phyloP scores from a whole-genome alignment of 352 stramenopile species.

The Globisporangium iwayamae region DNA sequence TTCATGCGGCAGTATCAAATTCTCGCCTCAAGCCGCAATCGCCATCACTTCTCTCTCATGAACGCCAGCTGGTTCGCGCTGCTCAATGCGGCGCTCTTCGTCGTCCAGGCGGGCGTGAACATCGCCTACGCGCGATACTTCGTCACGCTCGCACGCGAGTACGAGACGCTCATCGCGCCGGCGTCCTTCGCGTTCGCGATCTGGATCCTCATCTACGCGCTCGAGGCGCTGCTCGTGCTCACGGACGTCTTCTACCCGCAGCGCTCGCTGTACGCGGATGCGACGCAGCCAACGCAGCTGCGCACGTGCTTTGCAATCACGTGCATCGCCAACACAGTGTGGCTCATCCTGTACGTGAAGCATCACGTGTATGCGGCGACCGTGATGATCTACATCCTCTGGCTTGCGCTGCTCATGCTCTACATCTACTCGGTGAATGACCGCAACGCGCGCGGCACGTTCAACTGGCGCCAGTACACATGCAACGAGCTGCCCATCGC shows the following conservation, averaged over 20 bases:
- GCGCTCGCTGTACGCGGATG: constrained; percentile 68
- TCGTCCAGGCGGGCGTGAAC: constrained; percentile 61
- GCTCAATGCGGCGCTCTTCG: constrained; percentile 56
- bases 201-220: constrained; percentile 67
- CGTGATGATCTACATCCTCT: constrained; percentile 62
- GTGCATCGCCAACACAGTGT: constrained; percentile 64
- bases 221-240: constrained; percentile 58
- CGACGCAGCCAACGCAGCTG: constrained; percentile 58
- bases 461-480: constrained; percentile 68
- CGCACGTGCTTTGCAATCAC: constrained; percentile 60
- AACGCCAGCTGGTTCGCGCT: constrained; percentile 49
- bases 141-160: constrained; percentile 39
- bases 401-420: constrained; percentile 66
- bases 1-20: constrained; percentile 12
- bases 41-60: constrained; percentile 21
- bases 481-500: constrained; percentile 75
- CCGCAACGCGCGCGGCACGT: constrained; percentile 33
- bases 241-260: constrained; percentile 65
- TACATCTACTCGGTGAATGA: constrained; percentile 83
- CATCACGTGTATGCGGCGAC: constrained; percentile 53
- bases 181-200: constrained; percentile 57
- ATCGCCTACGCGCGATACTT: constrained; percentile 61
- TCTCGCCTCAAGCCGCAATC: background rate
- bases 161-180: constrained; percentile 73
- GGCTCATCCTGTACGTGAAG: constrained; percentile 57